phyloP scores from a whole-genome alignment of 1,284 basidiomycete genomes.

The Malassezia pachydermatis region DNA sequence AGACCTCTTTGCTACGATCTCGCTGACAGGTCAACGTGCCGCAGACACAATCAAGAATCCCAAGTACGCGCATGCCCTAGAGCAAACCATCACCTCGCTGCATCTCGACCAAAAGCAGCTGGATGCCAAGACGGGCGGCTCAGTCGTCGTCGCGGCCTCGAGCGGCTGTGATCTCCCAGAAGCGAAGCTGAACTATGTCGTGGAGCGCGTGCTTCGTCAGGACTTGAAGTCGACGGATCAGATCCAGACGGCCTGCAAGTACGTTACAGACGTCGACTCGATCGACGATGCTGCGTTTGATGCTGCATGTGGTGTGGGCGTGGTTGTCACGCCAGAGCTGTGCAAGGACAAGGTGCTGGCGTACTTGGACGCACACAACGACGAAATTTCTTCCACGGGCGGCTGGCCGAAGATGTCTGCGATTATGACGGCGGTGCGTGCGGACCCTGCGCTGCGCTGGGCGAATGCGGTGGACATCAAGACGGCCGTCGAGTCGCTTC shows the following conservation, averaged over 20 bases:
- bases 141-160: constrained; percentile 60
- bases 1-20: constrained; percentile 66
- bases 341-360: constrained; percentile 57
- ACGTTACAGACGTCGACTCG: constrained; percentile 58
- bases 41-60: constrained; percentile 54
- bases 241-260: constrained; percentile 63
- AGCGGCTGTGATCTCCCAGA: constrained; percentile 57
- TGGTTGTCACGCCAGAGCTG: constrained; percentile 64
- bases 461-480: constrained; percentile 81
- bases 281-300: constrained; percentile 68
- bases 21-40: constrained; percentile 67
- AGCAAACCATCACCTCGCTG: constrained; percentile 57
- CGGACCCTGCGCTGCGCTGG: constrained; percentile 57
- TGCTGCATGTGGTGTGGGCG: constrained; percentile 69
- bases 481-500: constrained; percentile 68
- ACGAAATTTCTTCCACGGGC: constrained; percentile 50
- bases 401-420: constrained; percentile 38
- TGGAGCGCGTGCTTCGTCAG: constrained; percentile 61
- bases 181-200: constrained; percentile 59
- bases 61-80: constrained; percentile 53
- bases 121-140: constrained; percentile 69
- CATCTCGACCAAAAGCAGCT: constrained; percentile 49
- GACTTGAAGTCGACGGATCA: constrained; percentile 75
- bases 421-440: constrained; percentile 39
- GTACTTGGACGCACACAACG: constrained; percentile 53